These are phyloP conservation scores for Gracilaria caudata DNA, from an alignment of 23 red algal species.

Conservation along the genomic window DNA sequence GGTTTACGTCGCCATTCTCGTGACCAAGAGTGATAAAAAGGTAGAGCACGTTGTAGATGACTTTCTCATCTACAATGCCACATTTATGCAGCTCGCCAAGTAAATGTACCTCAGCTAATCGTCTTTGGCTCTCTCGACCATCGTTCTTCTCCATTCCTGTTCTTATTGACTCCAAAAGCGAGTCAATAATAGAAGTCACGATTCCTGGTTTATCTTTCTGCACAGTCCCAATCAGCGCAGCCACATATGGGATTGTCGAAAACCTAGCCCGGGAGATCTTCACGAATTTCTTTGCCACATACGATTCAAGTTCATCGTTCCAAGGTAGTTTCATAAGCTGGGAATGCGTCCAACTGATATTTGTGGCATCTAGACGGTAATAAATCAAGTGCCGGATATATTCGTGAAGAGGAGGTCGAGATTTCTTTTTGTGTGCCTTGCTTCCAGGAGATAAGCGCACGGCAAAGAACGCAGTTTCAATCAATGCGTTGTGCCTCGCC, in stretches of 20 bases:
- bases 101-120: slow-evolving; percentile 82
- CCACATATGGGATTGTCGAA: slow-evolving; percentile 66
- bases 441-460: slow-evolving; percentile 35
- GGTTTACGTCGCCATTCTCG: slow-evolving; percentile 30
- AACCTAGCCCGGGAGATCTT: slow-evolving; percentile 75
- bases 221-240: slow-evolving; percentile 61
- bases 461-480: slow-evolving; percentile 89
- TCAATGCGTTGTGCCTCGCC: slow-evolving; percentile 79
- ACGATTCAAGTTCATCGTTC: slow-evolving; percentile 83
- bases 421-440: slow-evolving; percentile 49
- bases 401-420: slow-evolving; percentile 84
- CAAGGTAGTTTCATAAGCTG: slow-evolving; percentile 88
- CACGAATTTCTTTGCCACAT: slow-evolving; percentile 80
- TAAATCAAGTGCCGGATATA: slow-evolving; percentile 80
- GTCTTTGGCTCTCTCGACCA: slow-evolving; percentile 74
- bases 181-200: slow-evolving; percentile 65
- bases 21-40: slow-evolving; percentile 72
- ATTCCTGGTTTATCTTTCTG: slow-evolving; percentile 62
- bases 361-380: slow-evolving; percentile 46
- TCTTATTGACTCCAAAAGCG: slow-evolving; percentile 71
- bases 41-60: slow-evolving; percentile 78
- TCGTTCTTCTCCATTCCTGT: slow-evolving; percentile 83
- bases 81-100: slow-evolving; percentile 79
- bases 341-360: slow-evolving; percentile 69
- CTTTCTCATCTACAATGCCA: slow-evolving; percentile 53